A percentile compares a stretch with the other conserved stretches of the same genome.
These are phyloP conservation scores for Starmerella floricola DNA, from an alignment of 805 yeast genomes.

Conservation along the genomic window DNA sequence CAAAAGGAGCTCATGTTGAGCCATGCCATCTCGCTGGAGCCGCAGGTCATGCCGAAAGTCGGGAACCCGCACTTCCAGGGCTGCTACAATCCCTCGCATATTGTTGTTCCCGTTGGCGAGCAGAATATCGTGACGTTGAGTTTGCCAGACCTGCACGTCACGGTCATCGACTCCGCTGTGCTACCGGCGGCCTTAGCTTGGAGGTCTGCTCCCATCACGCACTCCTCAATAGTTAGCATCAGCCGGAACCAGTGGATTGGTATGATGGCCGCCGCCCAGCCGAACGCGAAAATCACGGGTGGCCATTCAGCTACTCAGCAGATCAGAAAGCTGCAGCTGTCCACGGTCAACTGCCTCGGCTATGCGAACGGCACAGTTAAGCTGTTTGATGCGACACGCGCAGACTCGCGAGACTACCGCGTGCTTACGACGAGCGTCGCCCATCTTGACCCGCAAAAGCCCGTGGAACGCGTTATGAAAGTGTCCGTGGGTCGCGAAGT, in stretches of 20 bases:
- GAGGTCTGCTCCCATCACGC: constrained; percentile 60
- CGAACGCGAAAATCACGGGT: constrained; percentile 51
- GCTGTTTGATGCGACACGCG: constrained; percentile 69
- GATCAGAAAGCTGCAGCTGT: constrained; percentile 40
- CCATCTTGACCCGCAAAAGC: constrained; percentile 27
- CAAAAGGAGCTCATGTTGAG: constrained; percentile 8
- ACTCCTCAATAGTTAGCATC: constrained; percentile 42
- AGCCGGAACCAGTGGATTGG: constrained; percentile 66
- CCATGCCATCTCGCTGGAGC: constrained; percentile 2
- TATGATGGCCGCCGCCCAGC: constrained; percentile 44
- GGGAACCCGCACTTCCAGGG: constrained; percentile 43
- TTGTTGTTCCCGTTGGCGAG: constrained; percentile 36
- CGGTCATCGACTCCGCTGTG: constrained; percentile 42
- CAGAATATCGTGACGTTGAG: constrained; percentile 12
- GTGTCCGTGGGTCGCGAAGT: constrained; percentile 69
- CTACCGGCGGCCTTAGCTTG: constrained; percentile 74
- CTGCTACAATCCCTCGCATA: constrained; percentile 57
- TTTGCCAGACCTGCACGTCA: constrained; percentile 22
- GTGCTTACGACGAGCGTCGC: constrained; percentile 50
- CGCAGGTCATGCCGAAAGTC: constrained; percentile 10
- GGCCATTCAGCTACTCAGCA: constrained; percentile 56
- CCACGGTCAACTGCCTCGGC: constrained; percentile 45
- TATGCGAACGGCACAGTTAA: constrained; percentile 72
- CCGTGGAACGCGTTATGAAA: constrained; percentile 37
- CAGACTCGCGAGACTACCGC: constrained; percentile 49